phyloP scores from a whole-genome alignment of 805 yeast genomes.

The Yarrowia yakushimensis region DNA sequence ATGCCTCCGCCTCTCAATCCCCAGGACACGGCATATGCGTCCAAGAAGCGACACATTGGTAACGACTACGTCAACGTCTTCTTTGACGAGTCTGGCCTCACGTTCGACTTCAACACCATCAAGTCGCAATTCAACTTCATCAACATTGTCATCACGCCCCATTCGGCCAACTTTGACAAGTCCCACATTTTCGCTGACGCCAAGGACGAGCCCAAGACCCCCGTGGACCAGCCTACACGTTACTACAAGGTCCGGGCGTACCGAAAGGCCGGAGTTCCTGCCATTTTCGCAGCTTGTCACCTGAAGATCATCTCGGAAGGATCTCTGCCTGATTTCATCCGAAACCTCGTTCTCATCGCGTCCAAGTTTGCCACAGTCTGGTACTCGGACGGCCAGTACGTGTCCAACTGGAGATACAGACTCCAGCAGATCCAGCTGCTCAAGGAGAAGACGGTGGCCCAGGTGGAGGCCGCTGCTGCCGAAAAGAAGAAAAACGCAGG shows the following conservation, averaged over 20 bases:
- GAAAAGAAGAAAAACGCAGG: conserved; percentile 2
- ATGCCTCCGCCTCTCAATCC: conserved; percentile 53
- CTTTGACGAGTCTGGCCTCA: conserved; percentile 69
- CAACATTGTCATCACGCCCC: conserved; percentile 74
- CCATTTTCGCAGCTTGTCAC: conserved; percentile 70
- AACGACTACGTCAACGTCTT: conserved; percentile 77
- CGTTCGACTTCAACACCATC: conserved; percentile 67
- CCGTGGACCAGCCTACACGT: conserved; percentile 23
- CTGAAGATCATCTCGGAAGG: conserved; percentile 63
- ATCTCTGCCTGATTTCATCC: conserved; percentile 58
- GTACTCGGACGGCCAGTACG: conserved; percentile 57
- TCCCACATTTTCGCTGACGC: conserved; percentile 24
- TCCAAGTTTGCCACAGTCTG: conserved; percentile 72
- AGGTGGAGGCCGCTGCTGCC: background rate
- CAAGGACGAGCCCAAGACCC: background rate
- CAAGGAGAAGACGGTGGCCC: conserved; percentile 35
- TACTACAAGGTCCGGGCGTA: conserved; percentile 59
- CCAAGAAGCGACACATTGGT: conserved; percentile 82
- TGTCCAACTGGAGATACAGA: conserved; percentile 66
- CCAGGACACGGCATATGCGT: conserved; percentile 46
- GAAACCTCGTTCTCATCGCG: conserved; percentile 64
- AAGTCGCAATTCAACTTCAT: conserved; percentile 79
- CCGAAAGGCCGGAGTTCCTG: conserved; percentile 69
- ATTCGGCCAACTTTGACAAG: conserved; percentile 36
- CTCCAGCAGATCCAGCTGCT: conserved; percentile 50